Evolutionary conservation across 352 stramenopile genomes (phyloP), one percentile per base, ranked within the genome.

Genomic region (Phytophthora kernoviae): DNA sequence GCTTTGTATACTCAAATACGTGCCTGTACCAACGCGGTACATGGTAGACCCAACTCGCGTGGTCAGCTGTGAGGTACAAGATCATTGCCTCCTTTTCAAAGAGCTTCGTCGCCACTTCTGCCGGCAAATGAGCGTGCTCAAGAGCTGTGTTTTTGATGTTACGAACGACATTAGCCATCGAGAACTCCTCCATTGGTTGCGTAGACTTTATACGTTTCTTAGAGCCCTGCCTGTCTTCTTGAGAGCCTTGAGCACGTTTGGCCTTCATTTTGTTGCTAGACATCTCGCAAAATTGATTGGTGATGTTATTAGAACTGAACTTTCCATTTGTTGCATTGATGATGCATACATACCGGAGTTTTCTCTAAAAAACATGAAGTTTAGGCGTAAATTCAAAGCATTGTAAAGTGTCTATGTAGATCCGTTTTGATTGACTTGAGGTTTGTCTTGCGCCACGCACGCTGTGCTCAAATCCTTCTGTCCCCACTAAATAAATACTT

Each of bases 1-100:
- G 39, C 4, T 52, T 60, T 10, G 43, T 62, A 17, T 75, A 37
- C 20, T 74, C 6, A 15, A 75, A 84, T 2, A 87, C 43, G 21
- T 59, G 55, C 8, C 44, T 58, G 49, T 87, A 88, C 81, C 81
- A 91, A 2, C 50, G 58, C 22, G 81, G 81, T 3, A 84, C 70
- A 53, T 84, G 65, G 40, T 82, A 86, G 15, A 91, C 49, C 81
- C 79, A 91, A 43, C 81, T 91, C 24, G 54, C 61, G 43, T 39
- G 54, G 43, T 79, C 70, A 6, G 53, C 55, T 7, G 70, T 79
- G 20, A 79, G 47, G 45, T 70, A 75, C n/a, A 40, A 60, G 12
- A 62, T 61, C 20, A 46, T 71, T 10, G 62, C 62, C 11, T 75
- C 49, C 33, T 54, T 22, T 10, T 73, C 66, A 49, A 79, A 75